These are phyloP conservation scores for Cryomyces minteri DNA, from an alignment of 495 filamentous ascomycete species.

Conservation along the genomic window DNA sequence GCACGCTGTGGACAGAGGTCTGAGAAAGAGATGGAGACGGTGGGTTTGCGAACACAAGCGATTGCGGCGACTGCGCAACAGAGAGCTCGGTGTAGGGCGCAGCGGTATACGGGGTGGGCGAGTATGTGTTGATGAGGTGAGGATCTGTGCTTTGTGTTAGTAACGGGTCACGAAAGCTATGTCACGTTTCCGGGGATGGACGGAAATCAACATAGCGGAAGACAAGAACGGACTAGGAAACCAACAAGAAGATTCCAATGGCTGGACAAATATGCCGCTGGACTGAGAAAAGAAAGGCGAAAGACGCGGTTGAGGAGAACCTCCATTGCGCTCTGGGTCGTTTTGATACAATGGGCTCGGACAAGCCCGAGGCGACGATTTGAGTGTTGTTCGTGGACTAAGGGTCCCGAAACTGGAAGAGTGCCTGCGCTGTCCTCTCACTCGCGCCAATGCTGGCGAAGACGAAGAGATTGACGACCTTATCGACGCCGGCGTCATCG, in stretches of 20 bases:
- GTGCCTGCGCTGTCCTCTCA: conserved; percentile 1
- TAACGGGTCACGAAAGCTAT: not conserved
- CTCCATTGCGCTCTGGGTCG: conserved; percentile 3
- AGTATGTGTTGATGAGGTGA: conserved; percentile 35
- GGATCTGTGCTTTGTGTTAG: conserved; percentile 27
- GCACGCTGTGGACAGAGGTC: conserved; percentile 6
- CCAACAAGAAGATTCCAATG: conserved; percentile 43
- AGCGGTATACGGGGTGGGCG: conserved; percentile 12
- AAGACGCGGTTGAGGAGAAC: conserved; percentile 11
- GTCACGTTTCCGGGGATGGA: no score
- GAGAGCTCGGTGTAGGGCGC: conserved; percentile 14
- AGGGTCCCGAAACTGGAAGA: not conserved
- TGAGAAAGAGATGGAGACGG: conserved; percentile 17
- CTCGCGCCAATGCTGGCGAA: conserved; percentile 16
- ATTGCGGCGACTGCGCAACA: conserved; percentile 13
- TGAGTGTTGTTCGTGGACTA: not conserved
- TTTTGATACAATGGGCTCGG: not conserved
- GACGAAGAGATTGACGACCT: conserved; percentile 1
- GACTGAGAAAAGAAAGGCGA: conserved; percentile 33
- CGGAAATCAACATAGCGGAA: not conserved
- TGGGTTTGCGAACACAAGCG: conserved; percentile 15
- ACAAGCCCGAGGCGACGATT: conserved; percentile 1
- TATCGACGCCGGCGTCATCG: not conserved
- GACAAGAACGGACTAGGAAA: conserved; percentile 23
- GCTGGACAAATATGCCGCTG: conserved; percentile 40